Evolutionary conservation across 2,329 filamentous ascomycete species (phyloP).

Genomic region (Allantophomopsis lycopodina): DNA sequence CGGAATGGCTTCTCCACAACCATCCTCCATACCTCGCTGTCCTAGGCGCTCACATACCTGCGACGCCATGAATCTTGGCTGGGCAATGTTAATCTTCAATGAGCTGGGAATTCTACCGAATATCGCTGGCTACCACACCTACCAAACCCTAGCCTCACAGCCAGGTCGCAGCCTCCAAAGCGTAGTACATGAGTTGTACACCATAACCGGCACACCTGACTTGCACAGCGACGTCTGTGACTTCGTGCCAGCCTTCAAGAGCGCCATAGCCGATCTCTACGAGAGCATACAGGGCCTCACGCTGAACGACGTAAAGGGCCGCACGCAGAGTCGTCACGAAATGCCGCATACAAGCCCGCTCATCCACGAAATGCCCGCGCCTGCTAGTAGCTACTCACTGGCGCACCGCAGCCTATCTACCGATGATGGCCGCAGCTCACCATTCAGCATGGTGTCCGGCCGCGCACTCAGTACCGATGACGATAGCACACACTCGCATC

Average conservation of each 20-base stretch:
- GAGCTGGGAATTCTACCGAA: constrained; percentile 29
- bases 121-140: constrained; percentile 19
- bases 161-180: constrained; percentile 28
- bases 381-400: too few relatives aligned
- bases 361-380: too few relatives aligned
- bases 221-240: constrained; percentile 31
- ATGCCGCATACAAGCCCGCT: too few relatives aligned
- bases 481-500: too few relatives aligned
- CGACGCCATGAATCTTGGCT: constrained; percentile 37
- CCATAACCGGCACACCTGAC: constrained; percentile 29
- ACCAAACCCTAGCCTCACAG: constrained; percentile 10
- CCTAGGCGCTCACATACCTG: constrained; percentile 34
- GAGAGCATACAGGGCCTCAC: constrained; percentile 35
- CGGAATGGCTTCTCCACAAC: constrained; percentile 10
- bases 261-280: constrained; percentile 33
- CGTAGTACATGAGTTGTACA: constrained; percentile 27
- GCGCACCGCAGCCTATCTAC: too few relatives aligned
- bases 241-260: constrained; percentile 30
- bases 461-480: too few relatives aligned
- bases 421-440: too few relatives aligned
- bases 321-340: too few relatives aligned
- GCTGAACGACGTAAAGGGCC: constrained; percentile 31
- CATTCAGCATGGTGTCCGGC: too few relatives aligned
- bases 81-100: constrained; percentile 36
- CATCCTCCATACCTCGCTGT: constrained; percentile 29